Conservation (phyloP, 495 filamentous ascomycete species). For the Neurospora sp. region DNA sequence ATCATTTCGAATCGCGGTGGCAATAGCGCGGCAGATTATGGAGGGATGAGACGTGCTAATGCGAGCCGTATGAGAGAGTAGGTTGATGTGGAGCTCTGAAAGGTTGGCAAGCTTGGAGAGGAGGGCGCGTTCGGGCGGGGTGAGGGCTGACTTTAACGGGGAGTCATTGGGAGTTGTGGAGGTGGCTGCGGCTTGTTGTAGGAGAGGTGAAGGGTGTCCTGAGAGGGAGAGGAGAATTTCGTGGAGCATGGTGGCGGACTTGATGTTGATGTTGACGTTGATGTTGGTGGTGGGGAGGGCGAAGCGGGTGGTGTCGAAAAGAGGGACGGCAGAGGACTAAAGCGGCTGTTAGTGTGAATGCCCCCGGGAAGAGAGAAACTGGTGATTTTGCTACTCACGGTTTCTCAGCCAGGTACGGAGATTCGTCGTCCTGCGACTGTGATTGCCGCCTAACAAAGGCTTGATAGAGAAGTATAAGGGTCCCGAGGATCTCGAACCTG, state of each 20-base stretch:
- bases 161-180: slow-evolving; percentile 25
- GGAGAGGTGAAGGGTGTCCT: slow-evolving; percentile 81
- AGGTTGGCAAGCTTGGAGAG: slow-evolving; percentile 66
- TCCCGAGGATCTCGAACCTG: slow-evolving; percentile 41
- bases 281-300: not conserved
- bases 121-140: slow-evolving; percentile 72
- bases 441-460: slow-evolving; percentile 15
- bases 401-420: not conserved
- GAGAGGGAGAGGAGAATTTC: slow-evolving; percentile 93
- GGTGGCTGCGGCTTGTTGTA: slow-evolving; percentile 36
- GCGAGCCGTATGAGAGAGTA: slow-evolving; percentile 50
- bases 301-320: not conserved
- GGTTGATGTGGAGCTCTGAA: slow-evolving; percentile 60
- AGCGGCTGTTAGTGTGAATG: not conserved
- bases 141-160: slow-evolving; percentile 37
- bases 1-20: slow-evolving; percentile 58
- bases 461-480: slow-evolving; percentile 35
- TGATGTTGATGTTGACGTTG: slow-evolving; percentile 5
- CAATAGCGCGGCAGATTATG: slow-evolving; percentile 79
- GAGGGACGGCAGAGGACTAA: not conserved
- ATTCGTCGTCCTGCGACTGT: slow-evolving; percentile 15
- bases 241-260: slow-evolving; percentile 63
- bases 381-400: not conserved
- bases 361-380: not conserved
- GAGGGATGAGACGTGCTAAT: slow-evolving; percentile 65